These are phyloP conservation scores for Agrostemma githago DNA, from an alignment of 148 eudicot species.

Conservation along the genomic window DNA sequence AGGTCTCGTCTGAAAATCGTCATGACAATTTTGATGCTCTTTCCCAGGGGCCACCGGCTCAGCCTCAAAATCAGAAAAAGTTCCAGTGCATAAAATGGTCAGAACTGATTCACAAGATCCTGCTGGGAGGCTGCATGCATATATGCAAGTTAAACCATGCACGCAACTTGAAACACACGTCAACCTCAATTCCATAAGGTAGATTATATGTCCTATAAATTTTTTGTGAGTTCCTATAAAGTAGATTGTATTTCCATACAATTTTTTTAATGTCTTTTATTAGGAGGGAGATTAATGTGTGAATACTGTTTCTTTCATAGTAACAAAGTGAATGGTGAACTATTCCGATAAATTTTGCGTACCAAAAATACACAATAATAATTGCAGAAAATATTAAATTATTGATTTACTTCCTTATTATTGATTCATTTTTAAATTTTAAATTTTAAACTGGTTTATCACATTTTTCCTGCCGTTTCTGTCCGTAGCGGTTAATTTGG, in stretches of 20 bases:
- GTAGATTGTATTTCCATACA: background rate
- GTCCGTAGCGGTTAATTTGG: background rate
- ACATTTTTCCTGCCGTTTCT: background rate
- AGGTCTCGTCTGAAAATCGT: background rate
- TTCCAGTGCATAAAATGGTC: conserved; percentile 71
- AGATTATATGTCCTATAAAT: conserved; percentile 1
- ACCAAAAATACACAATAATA: background rate
- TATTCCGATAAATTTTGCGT: background rate
- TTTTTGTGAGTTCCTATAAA: background rate
- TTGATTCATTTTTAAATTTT: no score
- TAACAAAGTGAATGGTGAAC: background rate
- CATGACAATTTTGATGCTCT: background rate
- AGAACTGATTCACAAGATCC: conserved; percentile 87
- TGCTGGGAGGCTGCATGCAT: conserved; percentile 96
- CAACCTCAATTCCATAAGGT: conserved; percentile 72
- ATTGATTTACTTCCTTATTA: background rate
- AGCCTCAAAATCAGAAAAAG: conserved; percentile 53
- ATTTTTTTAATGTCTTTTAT: background rate
- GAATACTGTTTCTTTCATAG: background rate
- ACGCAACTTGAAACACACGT: conserved; percentile 44
- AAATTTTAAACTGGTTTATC: background rate
- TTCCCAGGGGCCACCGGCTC: conserved; percentile 17
- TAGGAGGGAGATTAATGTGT: background rate
- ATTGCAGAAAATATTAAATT: background rate
- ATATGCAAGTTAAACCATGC: conserved; percentile 69